Base-by-base conservation (phyloP, 2,329 filamentous ascomycete species). In the Didymella exigua region DNA sequence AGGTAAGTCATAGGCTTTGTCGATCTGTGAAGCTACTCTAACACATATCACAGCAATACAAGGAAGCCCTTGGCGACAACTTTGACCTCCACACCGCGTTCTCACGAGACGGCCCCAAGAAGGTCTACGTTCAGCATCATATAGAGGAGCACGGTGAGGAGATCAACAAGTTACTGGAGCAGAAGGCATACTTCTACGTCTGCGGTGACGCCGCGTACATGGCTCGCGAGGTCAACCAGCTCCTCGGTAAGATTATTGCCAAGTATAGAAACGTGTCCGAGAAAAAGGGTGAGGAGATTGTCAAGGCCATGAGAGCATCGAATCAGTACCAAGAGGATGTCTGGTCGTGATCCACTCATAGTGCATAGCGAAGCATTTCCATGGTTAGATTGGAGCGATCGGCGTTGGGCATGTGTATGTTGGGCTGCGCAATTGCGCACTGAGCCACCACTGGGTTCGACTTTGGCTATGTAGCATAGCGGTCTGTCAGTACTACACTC, bases 171-270 rank as follows among this genome's bases (percentile, higher is more conserved):
- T 85, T 99, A 1, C 82, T 99, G 9, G 82, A 89, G 76, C 90
- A 93, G 75, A 88, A 88, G 71, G 95, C 91, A 5, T 97, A 95
- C 78, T 93, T 99, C 76, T 99, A 99, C 75, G 93, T 99, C 54
- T 99, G 96, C 70, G 95, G 95, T 78, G 95, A 99, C 73, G 96
- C 96, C 0, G 90, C 95, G 52, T 93, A 96, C 80, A 97, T 97
- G 93, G 93, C 93, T 41, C 88, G 93, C 54, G 93, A 96, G 75
- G 92, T 97, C 70, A 97, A 96, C 75, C 82, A 88, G 21, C 86
- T 91, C n/a, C 82, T 99, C 37, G 89, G 84, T 23, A 88, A 96
- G 73, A 96, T 98, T 70, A 88, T 99, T 66, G 83, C 92, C 23
- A 86, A 93, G 73, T 85, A 96, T 75, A 86, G 95, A 49, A 89